Conservation (phyloP, 2,329 filamentous ascomycete species). For the Cercospora citrullina region DNA sequence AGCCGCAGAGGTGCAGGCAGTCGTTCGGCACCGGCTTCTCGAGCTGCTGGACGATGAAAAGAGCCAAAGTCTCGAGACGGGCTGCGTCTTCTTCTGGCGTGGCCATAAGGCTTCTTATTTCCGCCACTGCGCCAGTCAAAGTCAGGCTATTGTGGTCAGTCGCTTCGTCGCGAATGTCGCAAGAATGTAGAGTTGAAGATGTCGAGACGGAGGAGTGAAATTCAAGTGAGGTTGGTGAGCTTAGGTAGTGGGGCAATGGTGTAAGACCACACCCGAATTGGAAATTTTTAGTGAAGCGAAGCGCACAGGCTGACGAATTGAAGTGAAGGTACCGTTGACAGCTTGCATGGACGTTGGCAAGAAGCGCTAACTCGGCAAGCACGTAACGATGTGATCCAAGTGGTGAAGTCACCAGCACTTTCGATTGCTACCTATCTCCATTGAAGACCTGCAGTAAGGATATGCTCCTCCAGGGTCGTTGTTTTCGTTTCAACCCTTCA, state of each 20-base stretch:
- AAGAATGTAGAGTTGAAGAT: background rate
- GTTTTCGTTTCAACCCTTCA: background rate
- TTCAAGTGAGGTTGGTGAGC: constrained; percentile 1
- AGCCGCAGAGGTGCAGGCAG: constrained; percentile 45
- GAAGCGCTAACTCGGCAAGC: background rate
- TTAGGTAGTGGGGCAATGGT: constrained; percentile 1
- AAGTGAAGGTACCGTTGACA: background rate
- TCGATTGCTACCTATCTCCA: background rate
- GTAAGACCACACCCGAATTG: background rate
- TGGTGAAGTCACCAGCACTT: background rate
- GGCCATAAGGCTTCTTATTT: constrained; percentile 1
- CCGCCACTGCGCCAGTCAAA: background rate
- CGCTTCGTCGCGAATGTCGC: background rate
- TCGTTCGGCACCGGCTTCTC: constrained; percentile 26
- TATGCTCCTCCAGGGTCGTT: background rate
- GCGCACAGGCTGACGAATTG: background rate
- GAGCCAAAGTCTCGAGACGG: background rate
- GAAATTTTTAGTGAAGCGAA: constrained; percentile 7
- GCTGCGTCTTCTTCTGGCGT: constrained; percentile 1
- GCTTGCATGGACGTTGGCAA: background rate
- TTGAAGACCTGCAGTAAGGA: background rate
- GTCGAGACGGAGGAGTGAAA: background rate
- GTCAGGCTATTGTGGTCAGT: background rate
- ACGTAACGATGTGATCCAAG: background rate
- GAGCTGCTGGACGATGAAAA: constrained; percentile 16